Percentiles rank a stretch among this genome's conserved stretches.
These are phyloP conservation scores for Venturia aucupariae DNA, from an alignment of 2,329 filamentous ascomycete species.

Conservation along the genomic window DNA sequence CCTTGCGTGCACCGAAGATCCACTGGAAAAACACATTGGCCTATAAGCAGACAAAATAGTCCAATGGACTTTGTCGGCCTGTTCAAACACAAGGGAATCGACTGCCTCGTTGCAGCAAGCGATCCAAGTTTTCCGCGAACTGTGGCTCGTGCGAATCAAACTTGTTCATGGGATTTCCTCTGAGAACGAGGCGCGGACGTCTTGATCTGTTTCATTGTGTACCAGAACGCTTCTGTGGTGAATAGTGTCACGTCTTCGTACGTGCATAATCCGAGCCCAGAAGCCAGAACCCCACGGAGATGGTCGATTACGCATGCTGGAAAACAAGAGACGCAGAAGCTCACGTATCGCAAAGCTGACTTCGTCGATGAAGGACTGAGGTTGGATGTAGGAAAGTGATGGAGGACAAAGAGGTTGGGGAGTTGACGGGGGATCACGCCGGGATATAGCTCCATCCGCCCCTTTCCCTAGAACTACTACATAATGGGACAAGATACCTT, in stretches of 20 bases:
- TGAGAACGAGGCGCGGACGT: background rate
- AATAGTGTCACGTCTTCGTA: background rate
- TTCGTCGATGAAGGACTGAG: background rate
- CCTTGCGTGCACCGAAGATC: background rate
- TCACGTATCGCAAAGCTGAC: background rate
- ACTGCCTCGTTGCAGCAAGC: background rate
- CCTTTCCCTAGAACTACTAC: background rate
- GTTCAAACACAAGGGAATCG: background rate
- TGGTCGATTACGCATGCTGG: background rate
- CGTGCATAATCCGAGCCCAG: background rate
- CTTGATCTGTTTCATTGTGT: slow-evolving; percentile 1
- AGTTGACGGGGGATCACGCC: background rate
- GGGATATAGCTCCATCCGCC: no score
- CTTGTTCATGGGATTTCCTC: background rate
- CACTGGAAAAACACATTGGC: background rate
- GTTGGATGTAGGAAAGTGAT: background rate
- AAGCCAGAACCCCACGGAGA: background rate
- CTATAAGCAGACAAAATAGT: background rate
- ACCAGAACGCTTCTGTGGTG: background rate
- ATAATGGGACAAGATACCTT: no score
- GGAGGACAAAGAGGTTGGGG: background rate
- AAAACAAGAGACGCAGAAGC: background rate
- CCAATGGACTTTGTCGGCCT: background rate
- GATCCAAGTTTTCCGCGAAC: background rate
- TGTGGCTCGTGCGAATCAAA: background rate